Percentiles rank a stretch among this genome's conserved stretches.
phyloP scores from a whole-genome alignment of 139 green algal genomes.

The Micromonas pusilla region DNA sequence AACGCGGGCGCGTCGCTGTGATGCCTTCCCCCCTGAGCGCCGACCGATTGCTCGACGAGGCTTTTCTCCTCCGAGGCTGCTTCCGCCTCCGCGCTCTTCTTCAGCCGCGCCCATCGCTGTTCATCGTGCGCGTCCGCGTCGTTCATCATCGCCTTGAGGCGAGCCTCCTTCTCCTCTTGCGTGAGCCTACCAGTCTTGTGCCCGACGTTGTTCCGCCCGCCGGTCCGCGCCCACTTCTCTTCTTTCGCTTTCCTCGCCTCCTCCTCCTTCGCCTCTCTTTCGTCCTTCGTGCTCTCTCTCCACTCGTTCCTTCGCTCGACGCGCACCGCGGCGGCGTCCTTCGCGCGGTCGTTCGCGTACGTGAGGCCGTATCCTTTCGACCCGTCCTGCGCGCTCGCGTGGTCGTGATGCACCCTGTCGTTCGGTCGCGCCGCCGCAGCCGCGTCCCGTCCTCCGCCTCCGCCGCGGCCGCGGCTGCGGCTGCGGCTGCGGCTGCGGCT shows the following conservation, averaged over 20 bases:
- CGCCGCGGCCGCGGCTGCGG: neutral
- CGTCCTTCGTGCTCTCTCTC: neutral
- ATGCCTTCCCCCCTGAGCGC: neutral
- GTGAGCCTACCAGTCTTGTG: constrained; percentile 41
- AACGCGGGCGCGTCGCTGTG: neutral
- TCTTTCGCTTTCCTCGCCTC: neutral
- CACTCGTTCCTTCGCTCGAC: neutral
- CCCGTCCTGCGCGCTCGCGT: neutral
- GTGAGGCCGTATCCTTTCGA: constrained; percentile 14
- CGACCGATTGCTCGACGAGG: neutral
- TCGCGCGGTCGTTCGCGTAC: neutral
- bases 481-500: neutral
- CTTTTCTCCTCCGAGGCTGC: no score
- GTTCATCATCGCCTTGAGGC: constrained; percentile 70
- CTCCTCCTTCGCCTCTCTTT: neutral
- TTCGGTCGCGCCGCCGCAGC: neutral
- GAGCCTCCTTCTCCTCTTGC: constrained; percentile 56
- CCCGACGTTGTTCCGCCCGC: constrained; percentile 2
- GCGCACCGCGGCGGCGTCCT: neutral
- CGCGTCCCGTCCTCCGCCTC: neutral
- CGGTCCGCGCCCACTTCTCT: neutral
- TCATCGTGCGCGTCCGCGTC: constrained; percentile 64
- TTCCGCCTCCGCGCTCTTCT: constrained; percentile 1
- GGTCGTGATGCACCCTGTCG: neutral
- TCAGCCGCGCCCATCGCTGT: constrained; percentile 42